A percentile compares a stretch with the other conserved stretches of the same genome.
Evolutionary conservation across 1,284 basidiomycete genomes (phyloP).

Genomic region (Entoloma clypeatum): DNA sequence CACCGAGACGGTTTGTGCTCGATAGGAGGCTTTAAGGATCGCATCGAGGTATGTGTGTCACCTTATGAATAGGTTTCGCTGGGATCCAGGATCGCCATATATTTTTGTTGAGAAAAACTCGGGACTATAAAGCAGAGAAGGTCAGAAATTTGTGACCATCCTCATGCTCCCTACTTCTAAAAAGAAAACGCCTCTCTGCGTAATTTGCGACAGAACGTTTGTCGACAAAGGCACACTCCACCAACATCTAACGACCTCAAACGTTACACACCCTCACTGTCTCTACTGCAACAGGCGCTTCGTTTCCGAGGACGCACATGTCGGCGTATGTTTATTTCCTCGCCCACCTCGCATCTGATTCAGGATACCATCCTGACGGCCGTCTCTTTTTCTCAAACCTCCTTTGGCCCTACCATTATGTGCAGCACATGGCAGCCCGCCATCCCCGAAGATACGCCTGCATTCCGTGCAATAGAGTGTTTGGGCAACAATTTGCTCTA

Average conservation of each 20-base stretch:
- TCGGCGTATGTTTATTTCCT: slow-evolving; percentile 27
- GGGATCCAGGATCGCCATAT: too few relatives aligned
- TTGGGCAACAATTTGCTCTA: slow-evolving; percentile 31
- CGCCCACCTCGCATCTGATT: too few relatives aligned
- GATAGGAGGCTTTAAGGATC: too few relatives aligned
- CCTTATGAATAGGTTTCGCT: too few relatives aligned
- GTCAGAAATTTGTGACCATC: too few relatives aligned
- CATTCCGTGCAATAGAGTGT: slow-evolving; percentile 28
- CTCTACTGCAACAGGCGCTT: slow-evolving; percentile 31
- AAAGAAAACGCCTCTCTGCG: slow-evolving; percentile 27
- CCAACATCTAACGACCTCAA: slow-evolving; percentile 33
- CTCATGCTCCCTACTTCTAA: not conserved
- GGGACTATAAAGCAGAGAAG: too few relatives aligned
- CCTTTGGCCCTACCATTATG: not conserved
- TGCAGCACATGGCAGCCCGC: slow-evolving; percentile 33
- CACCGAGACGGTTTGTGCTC: too few relatives aligned
- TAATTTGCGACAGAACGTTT: slow-evolving; percentile 30
- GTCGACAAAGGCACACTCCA: slow-evolving; percentile 30
- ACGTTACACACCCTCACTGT: slow-evolving; percentile 32
- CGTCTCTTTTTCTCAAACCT: not conserved
- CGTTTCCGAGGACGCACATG: slow-evolving; percentile 28
- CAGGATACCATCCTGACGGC: not conserved
- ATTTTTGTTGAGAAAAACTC: too few relatives aligned
- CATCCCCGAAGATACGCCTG: slow-evolving; percentile 36
- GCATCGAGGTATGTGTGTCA: too few relatives aligned